Base-by-base conservation (phyloP, 345 rosid species). In the Gossypium anomalum region DNA sequence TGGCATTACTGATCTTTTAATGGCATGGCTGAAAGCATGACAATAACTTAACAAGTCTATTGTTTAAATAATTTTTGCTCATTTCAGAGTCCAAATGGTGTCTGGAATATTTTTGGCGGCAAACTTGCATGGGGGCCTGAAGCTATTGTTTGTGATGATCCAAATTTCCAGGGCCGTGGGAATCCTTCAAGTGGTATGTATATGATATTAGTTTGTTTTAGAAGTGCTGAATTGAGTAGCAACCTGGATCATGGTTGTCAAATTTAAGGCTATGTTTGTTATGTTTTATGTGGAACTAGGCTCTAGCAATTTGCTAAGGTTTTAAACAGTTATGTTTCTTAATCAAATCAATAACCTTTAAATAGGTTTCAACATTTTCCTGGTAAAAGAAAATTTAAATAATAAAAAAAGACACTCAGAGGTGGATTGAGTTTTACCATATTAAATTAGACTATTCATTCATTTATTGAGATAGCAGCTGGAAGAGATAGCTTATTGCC, bases 131-230 rank as follows among this genome's bases (percentile, higher is more conserved):
- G 89, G 89, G 89, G 86, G 10, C 83, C 85, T 63, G 86, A 83
- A 83, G 89, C 89, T 66, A 80, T 86, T 80, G 86, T 83, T 65
- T 83, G 86, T 47, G 89, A 86, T 80, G 89, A 86, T 68, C 89
- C 89, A 9, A 80, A 83, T 76, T 86, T 86, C 65, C 85, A 83
- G 79, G 89, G 87, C 61, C 75, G 72, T 53, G 87, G 87, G 71
- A 85, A 85, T 81, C 85, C 86, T 60, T 85, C 83, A 68, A 85
- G 82, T 76, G 84, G 86, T 85, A 83, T 51, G 83, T 19, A 53
- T 67, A 45, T 60, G 27, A 41, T 45, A 55, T 13, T 12, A 38
- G 66, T 11, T 68, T 49, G n/a, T 56, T 47, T 48, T 70, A 38
- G 9, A 47, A 61, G 17, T 2, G 25, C 65, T 41, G 53, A 60